Percentiles rank a stretch among this genome's conserved stretches.
Conservation (phyloP, 495 filamentous ascomycete species). For the Pseudomonodictys pantanalensis region DNA sequence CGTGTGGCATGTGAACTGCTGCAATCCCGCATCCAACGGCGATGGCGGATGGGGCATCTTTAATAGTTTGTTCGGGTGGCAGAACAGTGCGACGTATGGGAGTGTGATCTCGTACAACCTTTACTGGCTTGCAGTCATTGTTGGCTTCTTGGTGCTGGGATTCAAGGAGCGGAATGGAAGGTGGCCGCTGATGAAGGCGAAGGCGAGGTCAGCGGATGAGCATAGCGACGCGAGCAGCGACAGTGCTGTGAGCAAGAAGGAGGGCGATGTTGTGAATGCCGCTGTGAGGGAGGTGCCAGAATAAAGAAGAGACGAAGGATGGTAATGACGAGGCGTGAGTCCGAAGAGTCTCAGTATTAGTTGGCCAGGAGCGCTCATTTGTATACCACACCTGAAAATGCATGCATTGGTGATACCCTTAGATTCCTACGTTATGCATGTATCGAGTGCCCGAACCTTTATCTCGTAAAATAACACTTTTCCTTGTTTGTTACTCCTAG, state of each 20-base stretch:
- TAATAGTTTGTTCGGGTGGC: conserved; percentile 81
- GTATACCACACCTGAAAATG: too few species aligned
- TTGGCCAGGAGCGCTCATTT: too few species aligned
- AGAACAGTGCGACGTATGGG: conserved; percentile 82
- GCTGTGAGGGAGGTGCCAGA: conserved; percentile 7
- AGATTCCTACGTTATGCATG: too few species aligned
- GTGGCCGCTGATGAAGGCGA: conserved; percentile 46
- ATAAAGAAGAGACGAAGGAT: neutral
- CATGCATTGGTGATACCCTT: too few species aligned
- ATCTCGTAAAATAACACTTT: too few species aligned
- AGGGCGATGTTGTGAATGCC: neutral
- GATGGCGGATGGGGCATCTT: conserved; percentile 89
- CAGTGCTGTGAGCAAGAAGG: neutral
- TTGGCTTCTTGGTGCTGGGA: conserved; percentile 58
- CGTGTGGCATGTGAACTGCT: conserved; percentile 94
- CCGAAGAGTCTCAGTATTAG: neutral
- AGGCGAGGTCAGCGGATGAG: neutral
- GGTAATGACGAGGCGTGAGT: neutral
- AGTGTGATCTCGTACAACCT: conserved; percentile 84
- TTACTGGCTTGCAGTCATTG: conserved; percentile 73
- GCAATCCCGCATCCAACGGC: conserved; percentile 66
- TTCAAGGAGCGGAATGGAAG: conserved; percentile 67
- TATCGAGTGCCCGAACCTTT: too few species aligned
- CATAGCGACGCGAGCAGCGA: conserved; percentile 8
- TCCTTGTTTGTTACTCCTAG: too few species aligned